Conservation (phyloP, 202 grass and related monocot species). For the Carex arenaria region DNA sequence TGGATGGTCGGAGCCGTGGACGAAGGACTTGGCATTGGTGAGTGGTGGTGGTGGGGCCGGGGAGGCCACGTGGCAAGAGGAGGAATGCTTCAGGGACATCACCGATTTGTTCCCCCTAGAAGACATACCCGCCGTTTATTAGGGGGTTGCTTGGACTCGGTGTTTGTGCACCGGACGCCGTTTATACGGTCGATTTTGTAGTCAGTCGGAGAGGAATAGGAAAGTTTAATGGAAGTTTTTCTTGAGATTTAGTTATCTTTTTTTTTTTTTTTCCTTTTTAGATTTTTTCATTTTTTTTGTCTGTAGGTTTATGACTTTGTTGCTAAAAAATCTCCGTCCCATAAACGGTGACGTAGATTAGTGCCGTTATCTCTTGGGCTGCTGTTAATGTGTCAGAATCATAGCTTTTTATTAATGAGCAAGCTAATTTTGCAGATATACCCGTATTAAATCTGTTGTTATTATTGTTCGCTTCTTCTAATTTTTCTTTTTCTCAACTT, state of each 20-base stretch:
- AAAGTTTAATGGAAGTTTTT: slow-evolving; percentile 30
- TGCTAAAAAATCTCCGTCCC: slow-evolving; percentile 26
- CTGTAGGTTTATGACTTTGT: neutral
- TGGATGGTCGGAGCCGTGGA: neutral
- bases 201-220: slow-evolving; percentile 23
- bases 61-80: slow-evolving; percentile 38
- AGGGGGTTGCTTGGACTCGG: neutral
- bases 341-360: slow-evolving; percentile 34
- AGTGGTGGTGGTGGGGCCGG: slow-evolving; percentile 10
- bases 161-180: slow-evolving; percentile 31
- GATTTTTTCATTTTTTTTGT: neutral
- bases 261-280: neutral
- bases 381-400: slow-evolving; percentile 17
- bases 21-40: slow-evolving; percentile 19
- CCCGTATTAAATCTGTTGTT: neutral
- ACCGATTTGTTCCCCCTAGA: slow-evolving; percentile 74
- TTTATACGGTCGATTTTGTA: slow-evolving; percentile 37
- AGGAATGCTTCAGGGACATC: slow-evolving; percentile 81
- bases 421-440: slow-evolving; percentile 5
- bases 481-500: neutral
- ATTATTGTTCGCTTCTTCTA: neutral
- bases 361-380: slow-evolving; percentile 24
- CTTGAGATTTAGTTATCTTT: slow-evolving; percentile 9
- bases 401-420: slow-evolving; percentile 3
- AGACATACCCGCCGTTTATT: slow-evolving; percentile 39